These are phyloP conservation scores for Yamagishiella unicocca DNA, from an alignment of 139 green algal species.

Conservation along the genomic window DNA sequence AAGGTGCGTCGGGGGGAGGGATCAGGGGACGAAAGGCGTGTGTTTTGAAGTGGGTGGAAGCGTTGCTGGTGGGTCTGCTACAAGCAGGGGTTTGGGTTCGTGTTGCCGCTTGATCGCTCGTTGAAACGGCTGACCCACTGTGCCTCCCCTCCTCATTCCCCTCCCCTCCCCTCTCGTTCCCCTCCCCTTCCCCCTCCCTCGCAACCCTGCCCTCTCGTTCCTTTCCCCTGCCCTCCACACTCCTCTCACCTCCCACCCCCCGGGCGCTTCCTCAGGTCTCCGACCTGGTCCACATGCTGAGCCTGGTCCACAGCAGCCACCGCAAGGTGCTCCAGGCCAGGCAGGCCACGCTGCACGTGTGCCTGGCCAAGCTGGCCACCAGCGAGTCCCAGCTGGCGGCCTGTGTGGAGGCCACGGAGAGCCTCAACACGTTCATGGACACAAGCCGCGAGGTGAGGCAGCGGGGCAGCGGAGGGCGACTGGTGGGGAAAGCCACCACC, in stretches of 20 bases:
- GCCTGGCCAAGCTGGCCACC: conserved; percentile 42
- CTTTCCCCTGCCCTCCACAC: background rate
- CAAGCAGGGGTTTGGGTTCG: no score
- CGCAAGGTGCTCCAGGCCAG: conserved; percentile 54
- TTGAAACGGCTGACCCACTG: no score
- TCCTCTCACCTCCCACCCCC: background rate
- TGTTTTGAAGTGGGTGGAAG: no score
- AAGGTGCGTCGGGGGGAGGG: conserved; percentile 29
- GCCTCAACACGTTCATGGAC: conserved; percentile 21
- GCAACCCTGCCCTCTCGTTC: background rate
- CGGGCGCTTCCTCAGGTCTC: conserved; percentile 33
- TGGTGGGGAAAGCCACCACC: no score
- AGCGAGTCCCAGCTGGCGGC: conserved; percentile 22
- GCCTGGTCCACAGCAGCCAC: conserved; percentile 42
- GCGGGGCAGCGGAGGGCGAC: background rate
- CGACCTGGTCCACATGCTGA: conserved; percentile 48
- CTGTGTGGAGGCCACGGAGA: background rate
- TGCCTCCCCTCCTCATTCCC: no score
- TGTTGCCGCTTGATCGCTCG: no score
- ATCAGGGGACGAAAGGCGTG: no score
- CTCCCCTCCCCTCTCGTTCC: background rate
- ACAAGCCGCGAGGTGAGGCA: conserved; percentile 16
- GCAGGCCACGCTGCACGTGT: conserved; percentile 55
- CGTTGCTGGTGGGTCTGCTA: no score
- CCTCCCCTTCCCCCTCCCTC: background rate